Percentiles rank a stretch among this genome's conserved stretches.
Evolutionary conservation across 2,329 filamentous ascomycete species (phyloP).

Genomic region (Dothistroma pini): DNA sequence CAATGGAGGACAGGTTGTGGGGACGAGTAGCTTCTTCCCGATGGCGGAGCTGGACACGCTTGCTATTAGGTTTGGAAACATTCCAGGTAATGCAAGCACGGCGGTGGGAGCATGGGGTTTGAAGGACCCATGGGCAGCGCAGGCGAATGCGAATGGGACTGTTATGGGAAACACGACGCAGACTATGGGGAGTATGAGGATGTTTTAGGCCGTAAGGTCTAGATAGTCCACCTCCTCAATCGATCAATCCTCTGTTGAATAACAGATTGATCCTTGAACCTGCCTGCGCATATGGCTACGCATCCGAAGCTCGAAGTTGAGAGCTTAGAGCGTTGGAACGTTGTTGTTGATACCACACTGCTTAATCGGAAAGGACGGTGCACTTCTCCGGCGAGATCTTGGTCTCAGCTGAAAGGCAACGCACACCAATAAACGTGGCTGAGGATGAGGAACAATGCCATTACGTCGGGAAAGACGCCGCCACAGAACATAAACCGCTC

Average conservation of each 20-base stretch:
- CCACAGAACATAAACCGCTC: not conserved
- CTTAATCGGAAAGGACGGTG: not conserved
- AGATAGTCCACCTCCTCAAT: too few species aligned
- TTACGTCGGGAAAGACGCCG: not conserved
- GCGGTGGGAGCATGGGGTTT: conserved; percentile 41
- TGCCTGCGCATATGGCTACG: too few species aligned
- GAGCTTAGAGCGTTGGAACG: too few species aligned
- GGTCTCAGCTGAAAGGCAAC: not conserved
- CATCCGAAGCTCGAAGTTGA: too few species aligned
- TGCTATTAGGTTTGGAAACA: conserved; percentile 34
- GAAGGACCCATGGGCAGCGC: conserved; percentile 38
- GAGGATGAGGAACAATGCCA: not conserved
- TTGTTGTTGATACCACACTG: too few species aligned
- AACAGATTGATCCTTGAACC: too few species aligned
- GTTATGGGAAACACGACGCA: conserved; percentile 37
- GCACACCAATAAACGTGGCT: not conserved
- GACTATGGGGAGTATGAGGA: conserved; percentile 5
- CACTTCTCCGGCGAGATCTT: not conserved
- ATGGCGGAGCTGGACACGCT: conserved; percentile 41
- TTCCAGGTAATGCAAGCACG: conserved; percentile 37
- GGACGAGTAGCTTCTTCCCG: conserved; percentile 52
- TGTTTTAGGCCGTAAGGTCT: not conserved
- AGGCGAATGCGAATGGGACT: conserved; percentile 31
- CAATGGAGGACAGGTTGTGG: conserved; percentile 50
- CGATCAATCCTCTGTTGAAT: too few species aligned